Conservation (phyloP, 768 basidiomycete genomes). For the Flagelloscypha sp. region DNA sequence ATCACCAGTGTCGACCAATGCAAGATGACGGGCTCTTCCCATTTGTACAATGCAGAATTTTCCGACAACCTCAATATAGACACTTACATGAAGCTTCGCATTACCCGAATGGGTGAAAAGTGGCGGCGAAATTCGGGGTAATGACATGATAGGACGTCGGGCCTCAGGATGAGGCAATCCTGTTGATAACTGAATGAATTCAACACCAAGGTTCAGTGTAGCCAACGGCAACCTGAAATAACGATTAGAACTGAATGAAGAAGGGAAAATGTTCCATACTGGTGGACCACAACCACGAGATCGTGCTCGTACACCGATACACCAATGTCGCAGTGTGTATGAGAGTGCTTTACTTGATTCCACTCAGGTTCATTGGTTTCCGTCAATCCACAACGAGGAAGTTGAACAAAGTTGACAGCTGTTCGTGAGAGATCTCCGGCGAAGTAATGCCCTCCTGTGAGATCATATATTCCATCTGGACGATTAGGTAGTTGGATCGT, state of each 20-base stretch:
- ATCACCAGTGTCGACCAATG: too few relatives aligned
- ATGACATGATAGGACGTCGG: constrained; percentile 6
- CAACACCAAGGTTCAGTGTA: constrained; percentile 6
- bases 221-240: constrained; percentile 1
- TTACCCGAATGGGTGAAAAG: too few relatives aligned
- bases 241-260: not conserved
- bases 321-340: too few relatives aligned
- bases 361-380: constrained; percentile 20
- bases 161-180: constrained; percentile 10
- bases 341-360: constrained; percentile 30
- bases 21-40: too few relatives aligned
- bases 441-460: constrained; percentile 32
- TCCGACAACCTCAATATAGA: too few relatives aligned
- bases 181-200: constrained; percentile 16
- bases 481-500: constrained; percentile 19
- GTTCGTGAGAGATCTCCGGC: constrained; percentile 20
- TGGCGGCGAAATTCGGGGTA: too few relatives aligned
- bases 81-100: too few relatives aligned
- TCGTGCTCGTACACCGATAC: constrained; percentile 36
- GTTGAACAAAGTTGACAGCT: constrained; percentile 23
- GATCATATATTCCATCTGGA: constrained; percentile 33
- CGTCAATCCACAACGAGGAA: constrained; percentile 22
- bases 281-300: constrained; percentile 31
- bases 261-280: constrained; percentile 19
- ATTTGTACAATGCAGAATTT: too few relatives aligned